Conservation (phyloP, 495 filamentous ascomycete species). For the Penicillium egyptiacum region DNA sequence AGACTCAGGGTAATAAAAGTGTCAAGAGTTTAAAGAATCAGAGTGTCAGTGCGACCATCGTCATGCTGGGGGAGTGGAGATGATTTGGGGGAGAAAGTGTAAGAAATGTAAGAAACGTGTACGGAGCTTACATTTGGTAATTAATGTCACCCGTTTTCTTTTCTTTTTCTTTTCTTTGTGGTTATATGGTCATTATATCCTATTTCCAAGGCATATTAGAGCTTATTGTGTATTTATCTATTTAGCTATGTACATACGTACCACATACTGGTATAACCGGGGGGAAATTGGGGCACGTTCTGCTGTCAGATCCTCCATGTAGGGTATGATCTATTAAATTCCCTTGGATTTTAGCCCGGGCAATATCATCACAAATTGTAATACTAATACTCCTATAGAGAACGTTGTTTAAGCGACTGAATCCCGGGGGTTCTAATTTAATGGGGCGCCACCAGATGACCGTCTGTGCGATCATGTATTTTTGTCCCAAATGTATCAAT, state of each 20-base stretch:
- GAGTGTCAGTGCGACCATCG: conserved; percentile 28
- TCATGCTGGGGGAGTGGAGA: conserved; percentile 39
- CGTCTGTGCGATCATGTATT: neutral
- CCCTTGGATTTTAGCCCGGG: too few relatives aligned
- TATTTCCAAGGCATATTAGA: neutral
- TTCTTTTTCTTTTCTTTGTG: conserved; percentile 9
- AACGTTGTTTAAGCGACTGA: too few relatives aligned
- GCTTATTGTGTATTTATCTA: neutral
- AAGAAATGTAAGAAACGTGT: conserved; percentile 17
- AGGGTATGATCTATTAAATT: neutral
- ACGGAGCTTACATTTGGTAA: conserved; percentile 17
- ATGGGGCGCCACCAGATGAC: neutral
- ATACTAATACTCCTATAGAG: too few relatives aligned
- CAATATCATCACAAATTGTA: too few relatives aligned
- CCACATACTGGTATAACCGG: neutral
- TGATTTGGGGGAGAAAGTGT: conserved; percentile 23
- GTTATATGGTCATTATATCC: conserved; percentile 2
- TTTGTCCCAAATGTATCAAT: neutral
- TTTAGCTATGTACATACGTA: neutral
- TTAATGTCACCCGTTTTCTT: conserved; percentile 2
- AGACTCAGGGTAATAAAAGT: conserved; percentile 4
- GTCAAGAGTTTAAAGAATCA: conserved; percentile 12
- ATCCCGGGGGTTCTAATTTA: neutral
- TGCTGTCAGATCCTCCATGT: conserved; percentile 1
- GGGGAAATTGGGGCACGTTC: conserved; percentile 1